phyloP scores from a whole-genome alignment of 352 stramenopile genomes.

The Phytophthora hibernalis region DNA sequence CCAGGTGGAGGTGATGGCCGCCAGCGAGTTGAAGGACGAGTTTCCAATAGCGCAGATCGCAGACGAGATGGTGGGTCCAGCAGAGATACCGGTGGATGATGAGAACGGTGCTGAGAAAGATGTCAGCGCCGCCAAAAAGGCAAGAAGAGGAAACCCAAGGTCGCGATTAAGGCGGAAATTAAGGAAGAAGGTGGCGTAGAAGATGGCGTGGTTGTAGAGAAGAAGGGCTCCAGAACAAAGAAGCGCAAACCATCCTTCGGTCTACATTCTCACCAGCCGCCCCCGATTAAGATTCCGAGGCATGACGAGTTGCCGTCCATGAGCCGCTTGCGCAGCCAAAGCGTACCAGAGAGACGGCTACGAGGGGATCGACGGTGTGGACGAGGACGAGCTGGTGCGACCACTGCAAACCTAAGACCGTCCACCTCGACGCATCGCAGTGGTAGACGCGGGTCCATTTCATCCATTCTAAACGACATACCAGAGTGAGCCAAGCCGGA shows the following conservation, averaged over 20 bases:
- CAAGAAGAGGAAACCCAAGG: constrained; percentile 35
- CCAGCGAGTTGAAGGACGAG: constrained; percentile 19
- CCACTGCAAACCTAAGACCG: constrained; percentile 37
- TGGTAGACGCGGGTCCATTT: constrained; percentile 71
- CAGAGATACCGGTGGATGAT: constrained; percentile 6
- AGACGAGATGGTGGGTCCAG: constrained; percentile 22
- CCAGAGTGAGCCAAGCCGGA: constrained; percentile 39
- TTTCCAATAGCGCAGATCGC: constrained; percentile 22
- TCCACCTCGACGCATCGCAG: constrained; percentile 67
- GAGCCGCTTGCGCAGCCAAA: constrained; percentile 49
- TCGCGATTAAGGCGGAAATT: constrained; percentile 11
- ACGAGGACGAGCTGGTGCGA: constrained; percentile 25
- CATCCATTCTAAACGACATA: constrained; percentile 72
- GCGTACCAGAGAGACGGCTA: constrained; percentile 46
- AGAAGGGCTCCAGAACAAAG: constrained; percentile 21
- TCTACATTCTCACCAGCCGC: constrained; percentile 43
- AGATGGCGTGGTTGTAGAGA: constrained; percentile 1
- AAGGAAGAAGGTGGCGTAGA: neutral
- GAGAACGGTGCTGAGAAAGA: neutral
- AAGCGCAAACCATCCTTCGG: constrained; percentile 44
- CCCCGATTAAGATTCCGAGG: constrained; percentile 73
- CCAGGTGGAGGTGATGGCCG: constrained; percentile 16
- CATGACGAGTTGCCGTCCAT: constrained; percentile 48
- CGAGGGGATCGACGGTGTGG: constrained; percentile 29
- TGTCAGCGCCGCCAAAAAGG: constrained; percentile 5